Evolutionary conservation across 2,329 filamentous ascomycete genomes (phyloP), one percentile per base, ranked within the genome.

Genomic region (Diplodia sapinea): DNA sequence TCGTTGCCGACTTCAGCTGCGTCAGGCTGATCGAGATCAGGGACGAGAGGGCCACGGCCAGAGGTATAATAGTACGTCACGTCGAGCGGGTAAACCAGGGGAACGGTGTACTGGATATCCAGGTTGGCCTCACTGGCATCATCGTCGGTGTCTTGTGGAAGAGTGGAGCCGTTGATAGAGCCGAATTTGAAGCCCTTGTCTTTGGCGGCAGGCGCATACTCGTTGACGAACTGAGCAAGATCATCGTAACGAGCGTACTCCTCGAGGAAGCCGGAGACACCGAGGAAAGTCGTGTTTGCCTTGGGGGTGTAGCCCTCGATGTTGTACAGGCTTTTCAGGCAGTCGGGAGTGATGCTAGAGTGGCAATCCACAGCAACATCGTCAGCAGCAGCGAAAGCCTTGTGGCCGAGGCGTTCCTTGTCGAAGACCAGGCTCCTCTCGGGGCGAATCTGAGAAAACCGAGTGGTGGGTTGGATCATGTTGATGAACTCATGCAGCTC

Each of bases 381-480:
- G 23, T 13, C 33, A 12, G 26, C 55, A 51, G 26, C 52, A 51
- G 62, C 59, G 7, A 63, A 55, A 20, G 75, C 69, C 9, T 70
- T 70, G 9, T 71, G 70, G 50, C 69, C 68, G 33, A 68, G 43
- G 2, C 29, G 38, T 36, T 71, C 56, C 47, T 67, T 66, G 38
- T 75, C 73, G 23, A 76, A 67, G 13, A 80, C 74, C 7, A 76
- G 76, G 31, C 75, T 80, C 54, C 71, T 74, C 67, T 85, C 82
- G 2, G 82, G 71, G 36, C 74, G 76, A 26, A 85, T 80, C 66
- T 83, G 79, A 20, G 85, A 85, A 68, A 90, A 91, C 49, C 85
- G 82, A 4, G 86, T 90, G 0, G 88, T 90, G 0, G 88, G 88
- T 75, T 90, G 87, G 59, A 91, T 86, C 73, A 89, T 82, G 68